A percentile compares a stretch with the other conserved stretches of the same genome.
Evolutionary conservation across 1,139 yeast genomes (phyloP).

Genomic region (Diutina mesorugosa): DNA sequence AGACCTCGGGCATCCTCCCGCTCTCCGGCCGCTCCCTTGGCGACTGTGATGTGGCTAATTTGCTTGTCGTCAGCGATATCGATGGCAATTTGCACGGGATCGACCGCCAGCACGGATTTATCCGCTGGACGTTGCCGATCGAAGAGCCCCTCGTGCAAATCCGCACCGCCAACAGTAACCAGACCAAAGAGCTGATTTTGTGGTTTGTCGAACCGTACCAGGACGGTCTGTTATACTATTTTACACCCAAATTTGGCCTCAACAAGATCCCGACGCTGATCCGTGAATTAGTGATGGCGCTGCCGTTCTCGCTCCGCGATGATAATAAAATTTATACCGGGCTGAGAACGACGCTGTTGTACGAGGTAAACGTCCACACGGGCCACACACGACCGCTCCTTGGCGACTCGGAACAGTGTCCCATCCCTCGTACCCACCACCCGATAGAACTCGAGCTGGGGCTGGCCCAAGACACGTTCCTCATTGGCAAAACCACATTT

Average conservation of each 20-base stretch:
- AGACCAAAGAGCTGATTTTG: constrained; percentile 19
- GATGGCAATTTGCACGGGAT: constrained; percentile 86
- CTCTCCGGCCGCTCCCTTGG: background rate
- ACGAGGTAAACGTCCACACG: constrained; percentile 57
- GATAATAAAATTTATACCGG: constrained; percentile 92
- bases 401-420: background rate
- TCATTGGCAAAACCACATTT: constrained; percentile 39
- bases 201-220: constrained; percentile 91
- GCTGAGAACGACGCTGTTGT: constrained; percentile 61
- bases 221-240: constrained; percentile 80
- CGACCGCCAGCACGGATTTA: constrained; percentile 62
- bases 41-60: constrained; percentile 10
- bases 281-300: constrained; percentile 62
- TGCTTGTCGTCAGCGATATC: constrained; percentile 64
- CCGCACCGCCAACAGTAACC: constrained; percentile 13
- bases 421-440: constrained; percentile 1
- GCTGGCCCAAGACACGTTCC: constrained; percentile 13
- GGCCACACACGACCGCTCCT: constrained; percentile 41
- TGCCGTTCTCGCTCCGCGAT: constrained; percentile 71
- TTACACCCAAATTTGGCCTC: constrained; percentile 66
- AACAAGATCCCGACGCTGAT: constrained; percentile 77
- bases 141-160: constrained; percentile 38
- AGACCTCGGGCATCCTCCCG: background rate
- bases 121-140: constrained; percentile 63
- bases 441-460: background rate